A percentile compares a stretch with the other conserved stretches of the same genome.
phyloP scores from a whole-genome alignment of 768 basidiomycete genomes.

The Nidularia sp. region DNA sequence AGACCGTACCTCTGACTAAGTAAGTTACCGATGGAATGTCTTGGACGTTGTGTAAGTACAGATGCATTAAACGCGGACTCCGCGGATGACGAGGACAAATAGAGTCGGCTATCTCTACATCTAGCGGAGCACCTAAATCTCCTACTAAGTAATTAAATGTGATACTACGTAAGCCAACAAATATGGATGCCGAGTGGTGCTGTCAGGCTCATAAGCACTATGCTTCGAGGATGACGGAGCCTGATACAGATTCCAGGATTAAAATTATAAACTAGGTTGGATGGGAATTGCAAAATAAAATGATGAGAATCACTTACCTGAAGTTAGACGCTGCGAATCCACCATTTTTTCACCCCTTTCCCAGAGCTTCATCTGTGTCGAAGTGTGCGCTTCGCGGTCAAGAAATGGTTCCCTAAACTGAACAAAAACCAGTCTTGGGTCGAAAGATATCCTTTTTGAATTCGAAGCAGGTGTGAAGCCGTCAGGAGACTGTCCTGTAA shows the following conservation, averaged over 20 bases:
- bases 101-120: too few relatives aligned
- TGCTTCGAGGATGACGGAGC: too few relatives aligned
- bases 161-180: too few relatives aligned
- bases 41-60: too few relatives aligned
- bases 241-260: not conserved
- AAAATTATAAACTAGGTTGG: not conserved
- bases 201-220: too few relatives aligned
- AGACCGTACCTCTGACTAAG: too few relatives aligned
- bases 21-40: too few relatives aligned
- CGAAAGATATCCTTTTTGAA: conserved; percentile 6
- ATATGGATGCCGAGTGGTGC: too few relatives aligned
- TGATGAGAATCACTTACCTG: conserved; percentile 11
- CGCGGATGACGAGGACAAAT: too few relatives aligned
- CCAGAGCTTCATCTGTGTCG: conserved; percentile 27
- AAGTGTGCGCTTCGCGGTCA: conserved; percentile 30
- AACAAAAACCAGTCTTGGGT: conserved; percentile 33
- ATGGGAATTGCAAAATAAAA: not conserved
- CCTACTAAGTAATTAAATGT: too few relatives aligned
- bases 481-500: not conserved
- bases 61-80: too few relatives aligned
- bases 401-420: conserved; percentile 33
- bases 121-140: too few relatives aligned
- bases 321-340: conserved; percentile 11
- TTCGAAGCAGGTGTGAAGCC: not conserved
- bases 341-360: conserved; percentile 23